phyloP scores from a whole-genome alignment of 1,284 basidiomycete species.

The Cryptococcus sp. region DNA sequence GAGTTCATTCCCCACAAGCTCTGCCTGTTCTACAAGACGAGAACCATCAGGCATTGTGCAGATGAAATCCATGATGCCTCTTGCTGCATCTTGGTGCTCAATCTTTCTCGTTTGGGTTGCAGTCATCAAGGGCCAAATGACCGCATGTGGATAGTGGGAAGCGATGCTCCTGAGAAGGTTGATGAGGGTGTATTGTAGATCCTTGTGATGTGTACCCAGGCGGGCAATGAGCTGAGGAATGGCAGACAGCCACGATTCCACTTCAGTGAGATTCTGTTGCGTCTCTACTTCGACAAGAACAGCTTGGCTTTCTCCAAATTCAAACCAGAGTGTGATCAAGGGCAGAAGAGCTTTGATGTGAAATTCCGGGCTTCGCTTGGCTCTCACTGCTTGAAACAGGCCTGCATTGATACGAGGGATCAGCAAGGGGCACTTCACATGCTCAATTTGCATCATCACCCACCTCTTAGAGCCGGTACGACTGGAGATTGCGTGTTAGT shows the following conservation, averaged over 20 bases:
- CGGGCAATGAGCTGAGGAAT: slow-evolving; percentile 47
- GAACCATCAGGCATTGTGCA: slow-evolving; percentile 33
- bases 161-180: slow-evolving; percentile 38
- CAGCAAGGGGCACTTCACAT: neutral
- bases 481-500: slow-evolving; percentile 17
- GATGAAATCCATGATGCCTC: slow-evolving; percentile 42
- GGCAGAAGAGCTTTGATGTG: slow-evolving; percentile 75
- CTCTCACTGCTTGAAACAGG: slow-evolving; percentile 36
- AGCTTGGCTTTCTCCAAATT: slow-evolving; percentile 86
- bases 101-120: slow-evolving; percentile 40
- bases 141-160: slow-evolving; percentile 40
- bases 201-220: slow-evolving; percentile 36
- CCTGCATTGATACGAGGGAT: slow-evolving; percentile 8
- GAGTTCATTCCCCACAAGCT: slow-evolving; percentile 40
- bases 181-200: slow-evolving; percentile 34
- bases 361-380: slow-evolving; percentile 34
- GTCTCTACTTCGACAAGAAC: slow-evolving; percentile 54
- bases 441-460: neutral
- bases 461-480: slow-evolving; percentile 38
- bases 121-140: slow-evolving; percentile 46
- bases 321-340: slow-evolving; percentile 94
- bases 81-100: slow-evolving; percentile 40
- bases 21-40: slow-evolving; percentile 37
- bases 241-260: slow-evolving; percentile 36
- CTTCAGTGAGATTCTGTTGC: slow-evolving; percentile 30